phyloP scores from a whole-genome alignment of 2,329 filamentous ascomycete genomes.

The Monosporascus sp. region DNA sequence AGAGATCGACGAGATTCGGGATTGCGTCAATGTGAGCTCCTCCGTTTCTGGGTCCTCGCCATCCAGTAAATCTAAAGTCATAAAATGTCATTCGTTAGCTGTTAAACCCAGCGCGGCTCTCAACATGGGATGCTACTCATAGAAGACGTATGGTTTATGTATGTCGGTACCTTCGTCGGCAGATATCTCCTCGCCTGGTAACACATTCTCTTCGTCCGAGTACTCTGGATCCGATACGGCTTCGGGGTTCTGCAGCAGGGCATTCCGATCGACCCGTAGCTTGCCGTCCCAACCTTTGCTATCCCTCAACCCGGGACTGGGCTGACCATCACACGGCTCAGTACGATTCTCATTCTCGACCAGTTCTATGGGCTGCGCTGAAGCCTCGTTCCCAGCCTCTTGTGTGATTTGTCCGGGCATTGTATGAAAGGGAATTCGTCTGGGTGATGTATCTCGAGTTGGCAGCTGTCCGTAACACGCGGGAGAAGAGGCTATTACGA shows the following conservation, averaged over 20 bases:
- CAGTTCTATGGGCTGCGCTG: slow-evolving; percentile 43
- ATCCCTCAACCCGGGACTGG: slow-evolving; percentile 46
- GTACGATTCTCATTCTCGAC: slow-evolving; percentile 35
- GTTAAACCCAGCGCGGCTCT: not conserved
- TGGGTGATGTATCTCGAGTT: too few relatives aligned
- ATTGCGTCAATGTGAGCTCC: slow-evolving; percentile 88
- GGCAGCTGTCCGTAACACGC: too few relatives aligned
- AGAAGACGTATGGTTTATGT: not conserved
- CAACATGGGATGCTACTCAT: not conserved
- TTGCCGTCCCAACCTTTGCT: slow-evolving; percentile 81
- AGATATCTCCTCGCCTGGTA: slow-evolving; percentile 67
- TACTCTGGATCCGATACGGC: slow-evolving; percentile 81
- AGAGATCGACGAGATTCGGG: slow-evolving; percentile 71
- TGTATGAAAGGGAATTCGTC: slow-evolving; percentile 8
- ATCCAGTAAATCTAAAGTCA: slow-evolving; percentile 49
- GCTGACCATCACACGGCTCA: slow-evolving; percentile 33
- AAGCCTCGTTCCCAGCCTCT: slow-evolving; percentile 22
- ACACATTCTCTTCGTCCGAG: slow-evolving; percentile 65
- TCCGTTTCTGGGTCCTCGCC: slow-evolving; percentile 56
- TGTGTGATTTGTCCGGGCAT: slow-evolving; percentile 38
- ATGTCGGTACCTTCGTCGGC: slow-evolving; percentile 67
- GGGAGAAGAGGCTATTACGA: too few relatives aligned
- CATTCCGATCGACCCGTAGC: slow-evolving; percentile 65
- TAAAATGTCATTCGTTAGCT: slow-evolving; percentile 10
- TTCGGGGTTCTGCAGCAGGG: slow-evolving; percentile 69